A percentile compares a stretch with the other conserved stretches of the same genome.
Conservation (phyloP, 2,329 filamentous ascomycete genomes). For the Calonectria ilicicola region DNA sequence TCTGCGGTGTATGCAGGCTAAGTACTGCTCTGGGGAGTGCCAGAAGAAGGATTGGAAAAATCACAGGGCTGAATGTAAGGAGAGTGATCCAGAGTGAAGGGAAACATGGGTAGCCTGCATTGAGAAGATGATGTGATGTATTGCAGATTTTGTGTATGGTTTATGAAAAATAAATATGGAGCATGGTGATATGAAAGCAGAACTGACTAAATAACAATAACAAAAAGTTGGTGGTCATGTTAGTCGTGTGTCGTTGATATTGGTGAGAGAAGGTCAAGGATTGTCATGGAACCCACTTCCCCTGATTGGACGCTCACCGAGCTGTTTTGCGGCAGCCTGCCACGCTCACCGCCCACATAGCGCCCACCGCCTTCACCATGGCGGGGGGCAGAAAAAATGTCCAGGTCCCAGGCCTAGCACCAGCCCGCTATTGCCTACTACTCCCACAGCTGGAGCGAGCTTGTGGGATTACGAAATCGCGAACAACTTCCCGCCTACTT, state of each 20-base stretch:
- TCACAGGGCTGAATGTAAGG: conserved; percentile 58
- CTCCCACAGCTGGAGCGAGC: conserved; percentile 44
- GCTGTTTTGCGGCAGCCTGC: conserved; percentile 7
- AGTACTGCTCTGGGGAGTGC: conserved; percentile 65
- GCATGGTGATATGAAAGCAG: neutral
- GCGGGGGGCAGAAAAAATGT: conserved; percentile 50
- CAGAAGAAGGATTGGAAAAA: conserved; percentile 67
- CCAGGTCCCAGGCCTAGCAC: conserved; percentile 32
- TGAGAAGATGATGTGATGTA: neutral
- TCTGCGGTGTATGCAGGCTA: conserved; percentile 54
- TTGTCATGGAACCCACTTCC: neutral
- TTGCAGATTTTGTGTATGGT: neutral
- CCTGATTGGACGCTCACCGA: conserved; percentile 21
- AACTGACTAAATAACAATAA: neutral
- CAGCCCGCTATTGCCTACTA: conserved; percentile 42
- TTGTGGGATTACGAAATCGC: conserved; percentile 47
- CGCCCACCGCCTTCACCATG: conserved; percentile 32
- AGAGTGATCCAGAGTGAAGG: neutral
- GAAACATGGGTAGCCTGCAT: neutral
- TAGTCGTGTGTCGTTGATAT: neutral
- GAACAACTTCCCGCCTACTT: conserved; percentile 34
- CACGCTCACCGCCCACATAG: neutral
- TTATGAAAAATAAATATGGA: neutral
- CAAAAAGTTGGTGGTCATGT: neutral
- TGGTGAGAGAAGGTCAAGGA: conserved; percentile 6